Percentiles rank a stretch among this genome's conserved stretches.
Conservation (phyloP, 2,329 filamentous ascomycete genomes). For the Colletotrichum paranaense region DNA sequence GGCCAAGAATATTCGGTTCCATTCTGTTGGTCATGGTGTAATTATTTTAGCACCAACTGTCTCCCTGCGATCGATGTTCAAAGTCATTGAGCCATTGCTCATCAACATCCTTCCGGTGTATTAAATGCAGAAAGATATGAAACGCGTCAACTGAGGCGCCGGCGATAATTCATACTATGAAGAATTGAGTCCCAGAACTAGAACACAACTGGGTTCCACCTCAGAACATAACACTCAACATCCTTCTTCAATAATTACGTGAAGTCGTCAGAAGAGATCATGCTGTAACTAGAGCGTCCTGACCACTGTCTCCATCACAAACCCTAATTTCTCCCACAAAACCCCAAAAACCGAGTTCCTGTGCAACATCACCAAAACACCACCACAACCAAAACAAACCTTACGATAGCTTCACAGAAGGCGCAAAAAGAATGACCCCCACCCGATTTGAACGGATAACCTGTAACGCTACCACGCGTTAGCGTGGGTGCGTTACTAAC, state of each 20-base stretch:
- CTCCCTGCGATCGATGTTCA: neutral
- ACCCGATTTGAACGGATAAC: slow-evolving; percentile 36
- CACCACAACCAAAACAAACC: neutral
- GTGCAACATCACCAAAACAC: neutral
- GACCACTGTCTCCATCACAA: neutral
- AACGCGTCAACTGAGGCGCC: too few relatives aligned
- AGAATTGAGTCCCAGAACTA: too few relatives aligned
- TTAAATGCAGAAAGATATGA: too few relatives aligned
- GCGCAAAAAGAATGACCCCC: slow-evolving; percentile 8
- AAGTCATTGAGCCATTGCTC: neutral
- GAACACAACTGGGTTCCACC: too few relatives aligned
- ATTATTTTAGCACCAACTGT: neutral
- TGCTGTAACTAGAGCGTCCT: neutral
- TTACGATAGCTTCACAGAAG: neutral
- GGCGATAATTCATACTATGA: too few relatives aligned
- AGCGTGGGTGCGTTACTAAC: too few relatives aligned
- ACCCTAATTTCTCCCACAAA: neutral
- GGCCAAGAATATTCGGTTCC: neutral
- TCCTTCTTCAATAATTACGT: too few relatives aligned
- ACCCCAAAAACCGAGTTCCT: neutral
- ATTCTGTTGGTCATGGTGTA: neutral
- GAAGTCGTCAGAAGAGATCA: too few relatives aligned
- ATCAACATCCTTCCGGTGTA: too few relatives aligned
- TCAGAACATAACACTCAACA: too few relatives aligned
- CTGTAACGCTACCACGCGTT: too few relatives aligned